A percentile compares a stretch with the other conserved stretches of the same genome.
Evolutionary conservation across 2,329 filamentous ascomycete species (phyloP).

Genomic region (Neobulgaria alba): DNA sequence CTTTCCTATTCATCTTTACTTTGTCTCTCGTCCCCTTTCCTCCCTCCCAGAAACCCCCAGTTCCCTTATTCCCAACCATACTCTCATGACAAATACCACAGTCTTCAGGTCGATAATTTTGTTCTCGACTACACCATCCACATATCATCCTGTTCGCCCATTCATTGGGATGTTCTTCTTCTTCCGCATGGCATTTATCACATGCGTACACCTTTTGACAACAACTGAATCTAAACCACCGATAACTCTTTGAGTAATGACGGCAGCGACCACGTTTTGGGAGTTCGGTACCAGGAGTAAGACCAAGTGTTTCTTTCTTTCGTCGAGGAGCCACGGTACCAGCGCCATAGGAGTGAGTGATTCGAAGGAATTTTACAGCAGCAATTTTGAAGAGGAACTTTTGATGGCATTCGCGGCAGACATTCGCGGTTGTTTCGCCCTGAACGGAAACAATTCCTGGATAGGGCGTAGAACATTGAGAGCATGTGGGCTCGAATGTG

Average conservation of each 20-base stretch:
- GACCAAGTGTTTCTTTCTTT: constrained; percentile 45
- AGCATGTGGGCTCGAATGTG: constrained; percentile 71
- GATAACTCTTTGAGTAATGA: constrained; percentile 50
- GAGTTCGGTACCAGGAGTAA: constrained; percentile 48
- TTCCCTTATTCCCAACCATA: constrained; percentile 56
- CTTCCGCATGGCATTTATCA: constrained; percentile 66
- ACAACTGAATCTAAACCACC: constrained; percentile 60
- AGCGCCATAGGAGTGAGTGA: constrained; percentile 42
- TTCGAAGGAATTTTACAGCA: constrained; percentile 67
- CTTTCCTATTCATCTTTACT: constrained; percentile 64
- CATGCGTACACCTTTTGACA: constrained; percentile 51
- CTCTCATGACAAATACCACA: constrained; percentile 65
- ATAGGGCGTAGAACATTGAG: constrained; percentile 59
- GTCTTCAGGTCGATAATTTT: constrained; percentile 67
- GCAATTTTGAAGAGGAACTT: constrained; percentile 75
- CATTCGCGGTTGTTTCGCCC: constrained; percentile 63
- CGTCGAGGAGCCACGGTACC: constrained; percentile 33
- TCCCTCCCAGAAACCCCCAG: constrained; percentile 76
- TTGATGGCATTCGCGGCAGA: constrained; percentile 71
- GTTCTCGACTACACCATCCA: constrained; percentile 71
- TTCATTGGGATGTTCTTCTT: constrained; percentile 65
- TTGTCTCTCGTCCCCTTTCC: constrained; percentile 73
- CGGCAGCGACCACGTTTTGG: constrained; percentile 44
- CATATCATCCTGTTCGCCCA: constrained; percentile 82
- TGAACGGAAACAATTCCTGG: constrained; percentile 63